These are phyloP conservation scores for Cystobasidiopsis lactophilus DNA, from an alignment of 768 basidiomycete genomes.

Conservation along the genomic window DNA sequence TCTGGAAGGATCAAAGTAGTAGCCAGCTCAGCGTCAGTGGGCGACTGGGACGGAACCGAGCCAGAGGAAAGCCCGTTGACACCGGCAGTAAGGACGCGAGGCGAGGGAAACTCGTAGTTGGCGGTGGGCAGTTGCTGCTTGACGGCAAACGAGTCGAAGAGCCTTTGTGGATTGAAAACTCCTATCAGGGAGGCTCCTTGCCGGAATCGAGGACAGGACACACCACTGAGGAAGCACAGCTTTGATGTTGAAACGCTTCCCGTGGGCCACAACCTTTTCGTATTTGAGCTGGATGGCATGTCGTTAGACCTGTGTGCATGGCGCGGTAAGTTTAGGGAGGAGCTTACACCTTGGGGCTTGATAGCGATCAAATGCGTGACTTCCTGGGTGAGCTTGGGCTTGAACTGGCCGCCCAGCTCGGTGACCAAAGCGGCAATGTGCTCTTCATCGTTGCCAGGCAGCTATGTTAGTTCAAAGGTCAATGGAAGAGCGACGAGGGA, in stretches of 20 bases:
- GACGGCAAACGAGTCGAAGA: slow-evolving; percentile 39
- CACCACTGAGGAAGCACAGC: slow-evolving; percentile 76
- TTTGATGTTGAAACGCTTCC: slow-evolving; percentile 29
- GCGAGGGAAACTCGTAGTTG: slow-evolving; percentile 37
- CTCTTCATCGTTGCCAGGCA: slow-evolving; percentile 44
- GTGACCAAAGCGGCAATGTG: slow-evolving; percentile 49
- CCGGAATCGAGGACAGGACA: not conserved
- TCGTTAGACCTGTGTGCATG: not conserved
- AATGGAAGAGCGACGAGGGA: not conserved
- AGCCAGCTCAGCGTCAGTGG: not conserved
- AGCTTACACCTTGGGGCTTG: slow-evolving; percentile 21
- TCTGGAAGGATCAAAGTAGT: not conserved
- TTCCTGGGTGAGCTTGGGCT: slow-evolving; percentile 51
- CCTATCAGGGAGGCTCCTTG: not conserved
- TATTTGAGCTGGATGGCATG: slow-evolving; percentile 29
- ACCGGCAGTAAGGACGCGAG: slow-evolving; percentile 25
- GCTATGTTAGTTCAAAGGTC: slow-evolving; percentile 23
- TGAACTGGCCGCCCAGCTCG: slow-evolving; percentile 62
- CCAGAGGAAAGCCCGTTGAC: too few relatives aligned
- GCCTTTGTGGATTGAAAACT: slow-evolving; percentile 10
- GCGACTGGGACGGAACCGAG: too few relatives aligned
- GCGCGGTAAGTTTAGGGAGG: too few relatives aligned
- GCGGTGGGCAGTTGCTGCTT: slow-evolving; percentile 17
- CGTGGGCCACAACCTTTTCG: slow-evolving; percentile 32
- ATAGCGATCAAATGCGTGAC: slow-evolving; percentile 68